phyloP scores from a whole-genome alignment of 2,329 filamentous ascomycete species.

The Scytalidium lignicola region DNA sequence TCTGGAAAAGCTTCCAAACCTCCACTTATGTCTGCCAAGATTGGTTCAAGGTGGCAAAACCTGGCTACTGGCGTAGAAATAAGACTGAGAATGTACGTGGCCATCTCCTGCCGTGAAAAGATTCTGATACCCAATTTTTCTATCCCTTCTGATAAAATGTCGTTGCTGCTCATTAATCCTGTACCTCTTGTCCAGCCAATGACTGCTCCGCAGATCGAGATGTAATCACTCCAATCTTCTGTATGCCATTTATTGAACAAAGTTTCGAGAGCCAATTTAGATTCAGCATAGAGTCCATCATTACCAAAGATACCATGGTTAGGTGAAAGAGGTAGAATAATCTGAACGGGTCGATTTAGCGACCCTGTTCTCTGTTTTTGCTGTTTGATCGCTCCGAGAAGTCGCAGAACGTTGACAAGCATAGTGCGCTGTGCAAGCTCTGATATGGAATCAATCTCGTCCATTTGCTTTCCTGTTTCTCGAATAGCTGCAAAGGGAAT shows the following conservation, averaged over 20 bases:
- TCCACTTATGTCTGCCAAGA: conserved; percentile 35
- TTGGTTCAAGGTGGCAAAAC: conserved; percentile 28
- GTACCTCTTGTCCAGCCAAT: conserved; percentile 98
- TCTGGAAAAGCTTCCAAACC: too few relatives aligned
- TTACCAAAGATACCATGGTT: conserved; percentile 97
- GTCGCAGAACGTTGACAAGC: conserved; percentile 88
- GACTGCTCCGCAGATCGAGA: conserved; percentile 93
- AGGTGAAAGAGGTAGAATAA: conserved; percentile 90
- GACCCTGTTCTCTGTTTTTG: conserved; percentile 82
- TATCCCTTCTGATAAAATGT: conserved; percentile 89
- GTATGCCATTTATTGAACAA: conserved; percentile 96
- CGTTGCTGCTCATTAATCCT: conserved; percentile 93
- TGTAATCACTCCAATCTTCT: conserved; percentile 90
- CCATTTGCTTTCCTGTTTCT: conserved; percentile 92
- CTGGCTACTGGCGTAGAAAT: conserved; percentile 25
- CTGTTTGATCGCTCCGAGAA: conserved; percentile 81
- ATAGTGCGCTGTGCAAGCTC: conserved; percentile 96
- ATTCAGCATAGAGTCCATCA: conserved; percentile 94
- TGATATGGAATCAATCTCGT: conserved; percentile 89
- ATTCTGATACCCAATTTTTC: conserved; percentile 93
- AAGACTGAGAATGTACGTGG: conserved; percentile 32
- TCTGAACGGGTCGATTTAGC: conserved; percentile 88
- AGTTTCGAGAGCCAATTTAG: conserved; percentile 90
- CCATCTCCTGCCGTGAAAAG: conserved; percentile 94
- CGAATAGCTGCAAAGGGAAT: conserved; percentile 94